Conservation (phyloP, 2,329 filamentous ascomycete genomes). For the Falciphora oryzae region DNA sequence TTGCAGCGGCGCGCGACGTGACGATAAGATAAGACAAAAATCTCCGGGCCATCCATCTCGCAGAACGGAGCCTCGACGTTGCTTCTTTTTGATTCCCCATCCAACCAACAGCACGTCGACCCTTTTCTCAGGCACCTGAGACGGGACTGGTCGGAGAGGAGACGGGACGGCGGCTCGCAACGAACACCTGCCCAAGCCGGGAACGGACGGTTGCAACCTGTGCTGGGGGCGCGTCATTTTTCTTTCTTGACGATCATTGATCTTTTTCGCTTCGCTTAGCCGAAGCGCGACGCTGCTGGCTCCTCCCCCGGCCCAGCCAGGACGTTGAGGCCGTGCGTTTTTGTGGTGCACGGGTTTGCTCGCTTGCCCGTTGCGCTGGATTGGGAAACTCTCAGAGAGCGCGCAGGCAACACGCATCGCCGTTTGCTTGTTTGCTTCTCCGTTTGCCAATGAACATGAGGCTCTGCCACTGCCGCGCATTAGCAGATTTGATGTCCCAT, state of each 20-base stretch:
- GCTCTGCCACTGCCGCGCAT: not conserved
- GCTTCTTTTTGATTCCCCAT: no score
- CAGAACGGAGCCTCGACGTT: no score
- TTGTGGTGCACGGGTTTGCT: not conserved
- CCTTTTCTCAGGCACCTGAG: not conserved
- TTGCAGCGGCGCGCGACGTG: not conserved
- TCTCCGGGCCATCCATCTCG: no score
- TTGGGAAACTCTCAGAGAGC: no score
- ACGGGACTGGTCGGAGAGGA: not conserved
- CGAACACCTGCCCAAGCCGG: not conserved
- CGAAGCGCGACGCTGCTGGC: not conserved
- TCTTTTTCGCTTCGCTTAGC: not conserved
- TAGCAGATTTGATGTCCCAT: not conserved
- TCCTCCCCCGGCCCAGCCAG: not conserved
- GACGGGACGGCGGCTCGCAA: not conserved
- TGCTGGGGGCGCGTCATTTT: not conserved
- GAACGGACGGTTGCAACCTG: no score
- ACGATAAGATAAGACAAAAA: not conserved
- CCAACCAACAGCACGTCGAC: not conserved
- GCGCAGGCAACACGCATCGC: no score
- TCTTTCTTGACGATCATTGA: not conserved
- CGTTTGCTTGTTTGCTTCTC: no score
- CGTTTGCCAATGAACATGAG: not conserved
- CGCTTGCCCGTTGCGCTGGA: no score
- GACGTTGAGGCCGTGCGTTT: not conserved